phyloP scores from a whole-genome alignment of 78 protist genomes.

The Planoprotostelium fungivorum region DNA sequence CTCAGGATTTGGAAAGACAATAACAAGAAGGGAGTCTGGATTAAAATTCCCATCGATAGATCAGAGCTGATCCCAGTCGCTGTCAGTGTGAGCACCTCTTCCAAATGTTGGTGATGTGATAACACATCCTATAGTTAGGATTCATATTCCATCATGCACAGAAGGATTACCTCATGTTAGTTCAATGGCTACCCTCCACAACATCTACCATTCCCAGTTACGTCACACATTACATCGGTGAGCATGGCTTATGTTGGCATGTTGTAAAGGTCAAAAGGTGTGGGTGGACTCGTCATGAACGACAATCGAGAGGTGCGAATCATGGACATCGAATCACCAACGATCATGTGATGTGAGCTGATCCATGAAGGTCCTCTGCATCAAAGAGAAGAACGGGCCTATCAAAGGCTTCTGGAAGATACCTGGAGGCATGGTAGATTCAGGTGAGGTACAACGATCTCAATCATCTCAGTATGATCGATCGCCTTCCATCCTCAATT shows the following conservation, averaged over 20 bases:
- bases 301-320: slow-evolving; percentile 25
- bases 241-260: background rate
- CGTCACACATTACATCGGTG: slow-evolving; percentile 51
- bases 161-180: slow-evolving; percentile 34
- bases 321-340: background rate
- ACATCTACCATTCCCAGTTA: slow-evolving; percentile 35
- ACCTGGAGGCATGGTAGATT: slow-evolving; percentile 68
- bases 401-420: slow-evolving; percentile 54
- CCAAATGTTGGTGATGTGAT: background rate
- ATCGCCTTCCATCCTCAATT: background rate
- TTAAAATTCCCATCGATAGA: slow-evolving; percentile 22
- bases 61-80: slow-evolving; percentile 24
- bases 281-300: slow-evolving; percentile 57
- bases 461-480: background rate
- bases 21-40: slow-evolving; percentile 47
- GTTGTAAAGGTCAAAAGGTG: background rate
- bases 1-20: slow-evolving; percentile 46
- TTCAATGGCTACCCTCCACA: slow-evolving; percentile 37
- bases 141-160: slow-evolving; percentile 61
- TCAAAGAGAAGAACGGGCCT: slow-evolving; percentile 56
- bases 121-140: background rate
- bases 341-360: background rate
- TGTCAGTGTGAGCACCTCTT: background rate
- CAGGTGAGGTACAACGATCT: slow-evolving; percentile 7
- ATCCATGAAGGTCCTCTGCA: slow-evolving; percentile 11